Conservation (phyloP, 192 early-diverging fungal species). For the Backusella mclennaniae region DNA sequence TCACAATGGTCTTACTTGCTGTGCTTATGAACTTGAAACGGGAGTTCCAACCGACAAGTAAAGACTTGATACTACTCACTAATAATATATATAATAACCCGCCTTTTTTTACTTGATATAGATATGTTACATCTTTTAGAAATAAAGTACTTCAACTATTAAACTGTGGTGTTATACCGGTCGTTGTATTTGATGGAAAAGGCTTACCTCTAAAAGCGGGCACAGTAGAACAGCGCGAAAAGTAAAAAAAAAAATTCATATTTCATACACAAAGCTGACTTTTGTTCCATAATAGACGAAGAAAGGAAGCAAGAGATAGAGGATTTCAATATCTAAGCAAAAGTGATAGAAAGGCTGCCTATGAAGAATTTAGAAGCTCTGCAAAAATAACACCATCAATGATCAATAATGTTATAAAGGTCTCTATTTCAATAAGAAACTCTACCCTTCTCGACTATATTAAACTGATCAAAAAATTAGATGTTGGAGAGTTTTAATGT, state of each 20-base stretch:
- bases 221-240: slow-evolving; percentile 68
- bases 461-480: slow-evolving; percentile 31
- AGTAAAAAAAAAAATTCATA: slow-evolving; percentile 33
- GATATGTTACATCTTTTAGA: slow-evolving; percentile 86
- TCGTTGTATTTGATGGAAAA: slow-evolving; percentile 96
- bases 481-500: slow-evolving; percentile 62
- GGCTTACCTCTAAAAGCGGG: slow-evolving; percentile 76
- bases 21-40: slow-evolving; percentile 76
- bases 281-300: background rate
- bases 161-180: slow-evolving; percentile 67
- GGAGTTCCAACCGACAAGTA: slow-evolving; percentile 71
- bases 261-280: background rate
- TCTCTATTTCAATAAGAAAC: background rate
- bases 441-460: background rate
- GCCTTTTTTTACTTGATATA: slow-evolving; percentile 30
- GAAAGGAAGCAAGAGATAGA: background rate
- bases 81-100: background rate
- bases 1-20: slow-evolving; percentile 83
- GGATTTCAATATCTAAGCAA: background rate
- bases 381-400: background rate
- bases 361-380: slow-evolving; percentile 3
- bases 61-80: too few relatives aligned
- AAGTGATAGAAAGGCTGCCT: background rate
- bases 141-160: slow-evolving; percentile 70
- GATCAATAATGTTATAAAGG: slow-evolving; percentile 10